Evolutionary conservation across 2,329 filamentous ascomycete genomes (phyloP), one percentile per base, ranked within the genome.

Genomic region (Colletotrichum agaves): DNA sequence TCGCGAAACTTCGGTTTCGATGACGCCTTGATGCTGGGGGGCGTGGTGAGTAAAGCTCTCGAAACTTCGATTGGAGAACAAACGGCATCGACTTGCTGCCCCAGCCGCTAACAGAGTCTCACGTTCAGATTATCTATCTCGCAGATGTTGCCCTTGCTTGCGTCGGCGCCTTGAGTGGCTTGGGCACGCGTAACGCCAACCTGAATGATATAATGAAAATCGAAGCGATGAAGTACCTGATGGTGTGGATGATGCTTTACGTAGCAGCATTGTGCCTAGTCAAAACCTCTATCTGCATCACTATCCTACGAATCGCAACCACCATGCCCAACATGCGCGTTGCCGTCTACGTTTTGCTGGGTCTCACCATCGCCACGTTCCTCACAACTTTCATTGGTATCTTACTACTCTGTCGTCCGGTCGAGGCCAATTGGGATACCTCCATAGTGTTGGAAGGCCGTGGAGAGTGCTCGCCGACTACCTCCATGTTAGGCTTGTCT

Each of bases 221-320:
- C n/a, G 62, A 61, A 31, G 63, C 72, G 47, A 67, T 68, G 47
- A 74, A 74, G 62, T 72, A 70, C 33, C 61, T 73, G 21, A 73
- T 72, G 56, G 65, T 75, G 13, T 75, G 73, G 72, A 74, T 75
- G 63, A 47, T 75, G 41, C 66, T 73, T 4, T 75, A 75, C 47
- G 71, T 75, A 15, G 41, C 46, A 13, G 67, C 64, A 1, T 17
- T 75, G 11, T 68, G 71, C n/a, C 52, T 71, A 8, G 67, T 75
- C 68, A 75, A 75, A 49, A 75, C 77, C 19, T 80, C 78, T 13
- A 75, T 73, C 72, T 80, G 79, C 50, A 72, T 75, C 17, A 76
- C 74, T 23, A 76, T 78, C 0, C 74, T 78, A n/a, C 72, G 80
- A 2, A 80, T 63, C 19, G 71, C 73, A 31, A 78, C 58, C 0